Conservation (phyloP, 208 protist species). For the Trypanosoma scelopori region DNA sequence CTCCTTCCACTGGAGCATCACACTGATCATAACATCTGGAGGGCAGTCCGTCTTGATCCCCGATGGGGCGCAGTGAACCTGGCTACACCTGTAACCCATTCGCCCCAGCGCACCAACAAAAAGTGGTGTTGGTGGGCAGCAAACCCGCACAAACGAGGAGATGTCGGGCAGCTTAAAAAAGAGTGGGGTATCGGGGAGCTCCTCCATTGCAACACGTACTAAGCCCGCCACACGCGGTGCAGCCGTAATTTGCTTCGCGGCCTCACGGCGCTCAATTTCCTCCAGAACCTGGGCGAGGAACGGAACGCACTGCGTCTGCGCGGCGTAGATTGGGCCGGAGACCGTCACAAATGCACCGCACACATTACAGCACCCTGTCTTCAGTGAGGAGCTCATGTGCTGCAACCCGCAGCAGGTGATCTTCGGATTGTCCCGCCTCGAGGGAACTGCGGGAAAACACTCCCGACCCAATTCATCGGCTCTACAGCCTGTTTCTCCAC, state of each 20-base stretch:
- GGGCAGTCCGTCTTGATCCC: constrained; percentile 94
- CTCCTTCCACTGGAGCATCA: constrained; percentile 84
- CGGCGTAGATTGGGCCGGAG: constrained; percentile 94
- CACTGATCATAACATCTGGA: constrained; percentile 69
- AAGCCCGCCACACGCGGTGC: constrained; percentile 82
- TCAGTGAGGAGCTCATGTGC: constrained; percentile 18
- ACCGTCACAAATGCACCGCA: constrained; percentile 80
- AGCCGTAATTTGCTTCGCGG: constrained; percentile 53
- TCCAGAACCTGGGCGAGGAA: constrained; percentile 77
- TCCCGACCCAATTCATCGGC: constrained; percentile 27
- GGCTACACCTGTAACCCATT: constrained; percentile 86
- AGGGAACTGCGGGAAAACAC: constrained; percentile 41
- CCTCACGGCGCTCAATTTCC: constrained; percentile 64
- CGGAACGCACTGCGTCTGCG: constrained; percentile 80
- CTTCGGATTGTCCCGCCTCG: constrained; percentile 46
- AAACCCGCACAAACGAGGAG: constrained; percentile 70
- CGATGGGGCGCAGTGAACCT: constrained; percentile 87
- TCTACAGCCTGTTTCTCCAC: constrained; percentile 6
- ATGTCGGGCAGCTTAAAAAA: constrained; percentile 82
- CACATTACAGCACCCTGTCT: constrained; percentile 54
- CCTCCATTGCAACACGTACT: constrained; percentile 75
- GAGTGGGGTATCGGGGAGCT: constrained; percentile 87
- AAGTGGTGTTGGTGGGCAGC: constrained; percentile 69
- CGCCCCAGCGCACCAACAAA: constrained; percentile 77
- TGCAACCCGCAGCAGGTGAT: constrained; percentile 40